These are phyloP conservation scores for Rhododendron ovatum DNA, from an alignment of 148 eudicot species.

Conservation along the genomic window DNA sequence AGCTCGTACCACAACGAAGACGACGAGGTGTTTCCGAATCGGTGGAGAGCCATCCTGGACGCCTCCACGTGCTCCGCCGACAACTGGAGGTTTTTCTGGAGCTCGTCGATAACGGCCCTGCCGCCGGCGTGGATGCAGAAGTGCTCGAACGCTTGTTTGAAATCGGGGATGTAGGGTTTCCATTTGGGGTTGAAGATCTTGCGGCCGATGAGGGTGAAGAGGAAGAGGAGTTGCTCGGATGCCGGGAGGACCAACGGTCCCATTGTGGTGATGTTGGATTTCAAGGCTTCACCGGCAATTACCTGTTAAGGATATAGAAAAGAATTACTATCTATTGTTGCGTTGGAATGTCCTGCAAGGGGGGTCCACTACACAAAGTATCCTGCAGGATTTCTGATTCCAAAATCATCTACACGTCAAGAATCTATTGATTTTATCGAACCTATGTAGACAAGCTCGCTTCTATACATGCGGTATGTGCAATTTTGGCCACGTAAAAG, in stretches of 20 bases:
- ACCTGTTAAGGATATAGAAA: not conserved
- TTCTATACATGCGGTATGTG: too few relatives aligned
- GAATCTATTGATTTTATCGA: too few relatives aligned
- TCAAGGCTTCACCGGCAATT: conserved; percentile 69
- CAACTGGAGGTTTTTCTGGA: conserved; percentile 63
- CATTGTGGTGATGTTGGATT: conserved; percentile 64
- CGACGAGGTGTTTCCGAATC: conserved; percentile 76
- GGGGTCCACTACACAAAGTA: too few relatives aligned
- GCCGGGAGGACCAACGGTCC: conserved; percentile 72
- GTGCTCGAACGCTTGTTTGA: conserved; percentile 70
- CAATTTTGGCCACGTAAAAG: too few relatives aligned
- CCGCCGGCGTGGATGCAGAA: conserved; percentile 87
- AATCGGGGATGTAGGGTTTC: conserved; percentile 75
- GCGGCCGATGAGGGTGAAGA: conserved; percentile 58
- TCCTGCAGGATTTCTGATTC: too few relatives aligned
- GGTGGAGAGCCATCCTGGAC: conserved; percentile 68
- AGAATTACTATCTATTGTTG: not conserved
- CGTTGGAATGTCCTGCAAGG: too few relatives aligned
- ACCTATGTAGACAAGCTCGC: too few relatives aligned
- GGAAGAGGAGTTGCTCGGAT: conserved; percentile 59
- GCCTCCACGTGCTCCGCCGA: conserved; percentile 66
- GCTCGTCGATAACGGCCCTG: conserved; percentile 71
- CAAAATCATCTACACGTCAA: too few relatives aligned
- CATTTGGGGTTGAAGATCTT: conserved; percentile 60
- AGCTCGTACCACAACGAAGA: conserved; percentile 74